Evolutionary conservation across 805 yeast genomes (phyloP).

Genomic region (Lipomyces kockii): DNA sequence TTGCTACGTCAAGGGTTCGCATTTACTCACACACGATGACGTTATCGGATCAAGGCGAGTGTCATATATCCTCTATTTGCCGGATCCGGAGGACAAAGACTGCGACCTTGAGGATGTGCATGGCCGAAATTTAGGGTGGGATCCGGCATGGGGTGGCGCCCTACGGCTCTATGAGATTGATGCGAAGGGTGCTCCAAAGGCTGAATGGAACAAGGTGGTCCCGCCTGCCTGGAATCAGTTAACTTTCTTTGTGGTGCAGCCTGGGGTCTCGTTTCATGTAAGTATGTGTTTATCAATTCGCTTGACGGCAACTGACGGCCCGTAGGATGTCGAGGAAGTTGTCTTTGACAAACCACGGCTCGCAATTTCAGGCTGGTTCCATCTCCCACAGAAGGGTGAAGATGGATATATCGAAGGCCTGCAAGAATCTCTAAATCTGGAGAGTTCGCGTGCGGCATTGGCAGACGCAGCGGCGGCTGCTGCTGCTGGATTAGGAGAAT

Average conservation of each 20-base stretch:
- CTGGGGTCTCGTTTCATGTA: conserved; percentile 88
- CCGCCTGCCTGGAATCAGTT: conserved; percentile 96
- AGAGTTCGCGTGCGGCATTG: conserved; percentile 42
- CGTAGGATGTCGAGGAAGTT: conserved; percentile 89
- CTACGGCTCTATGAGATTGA: conserved; percentile 83
- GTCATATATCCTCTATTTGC: conserved; percentile 87
- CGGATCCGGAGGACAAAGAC: conserved; percentile 76
- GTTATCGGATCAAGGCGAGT: conserved; percentile 95
- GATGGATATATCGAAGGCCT: conserved; percentile 82
- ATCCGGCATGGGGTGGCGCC: conserved; percentile 92
- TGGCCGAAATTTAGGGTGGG: conserved; percentile 57
- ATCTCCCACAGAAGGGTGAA: conserved; percentile 93
- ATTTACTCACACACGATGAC: conserved; percentile 92
- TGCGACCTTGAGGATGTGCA: conserved; percentile 6
- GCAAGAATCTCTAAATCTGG: conserved; percentile 54
- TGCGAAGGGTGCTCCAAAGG: conserved; percentile 84
- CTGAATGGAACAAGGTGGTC: conserved; percentile 70
- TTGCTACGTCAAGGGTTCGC: conserved; percentile 91
- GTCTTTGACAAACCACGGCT: conserved; percentile 86
- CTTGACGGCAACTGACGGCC: background rate
- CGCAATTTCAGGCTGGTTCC: conserved; percentile 98
- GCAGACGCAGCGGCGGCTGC: conserved; percentile 73
- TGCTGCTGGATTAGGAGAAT: conserved; percentile 52
- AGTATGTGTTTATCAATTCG: background rate
- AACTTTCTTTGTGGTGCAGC: conserved; percentile 94